A percentile compares a stretch with the other conserved stretches of the same genome.
Conservation (phyloP, 805 yeast species). For the Sugiyamaella qingdaonensis region DNA sequence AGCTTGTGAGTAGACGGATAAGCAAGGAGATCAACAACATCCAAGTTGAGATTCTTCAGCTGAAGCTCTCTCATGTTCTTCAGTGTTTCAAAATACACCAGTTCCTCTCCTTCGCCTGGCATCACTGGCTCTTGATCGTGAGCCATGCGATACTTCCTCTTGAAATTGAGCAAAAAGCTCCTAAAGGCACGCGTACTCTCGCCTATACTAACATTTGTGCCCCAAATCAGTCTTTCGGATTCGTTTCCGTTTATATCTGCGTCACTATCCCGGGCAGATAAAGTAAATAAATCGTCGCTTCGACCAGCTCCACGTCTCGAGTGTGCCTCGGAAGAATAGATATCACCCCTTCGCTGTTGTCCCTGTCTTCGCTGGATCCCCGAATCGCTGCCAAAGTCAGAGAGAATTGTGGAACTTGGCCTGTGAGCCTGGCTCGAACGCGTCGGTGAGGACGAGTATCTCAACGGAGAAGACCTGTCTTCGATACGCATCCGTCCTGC, state of each 20-base stretch:
- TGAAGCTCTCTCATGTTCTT: conserved; percentile 75
- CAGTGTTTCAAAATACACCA: conserved; percentile 69
- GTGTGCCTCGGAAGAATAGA: conserved; percentile 66
- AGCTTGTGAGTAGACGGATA: conserved; percentile 72
- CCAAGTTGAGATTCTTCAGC: conserved; percentile 77
- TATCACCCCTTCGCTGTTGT: conserved; percentile 65
- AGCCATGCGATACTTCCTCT: conserved; percentile 57
- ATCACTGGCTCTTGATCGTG: conserved; percentile 32
- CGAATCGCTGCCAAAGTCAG: conserved; percentile 19
- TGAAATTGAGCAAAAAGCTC: conserved; percentile 79
- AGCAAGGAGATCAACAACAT: conserved; percentile 72
- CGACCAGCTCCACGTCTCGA: conserved; percentile 51
- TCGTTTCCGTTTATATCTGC: conserved; percentile 48
- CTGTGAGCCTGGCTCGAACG: conserved; percentile 12
- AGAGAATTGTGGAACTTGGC: conserved; percentile 18
- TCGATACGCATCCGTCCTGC: conserved; percentile 15
- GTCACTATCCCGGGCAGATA: conserved; percentile 8
- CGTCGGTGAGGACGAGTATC: conserved; percentile 39
- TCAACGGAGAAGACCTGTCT: conserved; percentile 43
- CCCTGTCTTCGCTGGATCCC: conserved; percentile 31
- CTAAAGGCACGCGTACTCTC: conserved; percentile 80
- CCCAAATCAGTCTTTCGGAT: conserved; percentile 94
- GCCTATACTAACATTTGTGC: conserved; percentile 90
- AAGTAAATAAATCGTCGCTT: conserved; percentile 30
- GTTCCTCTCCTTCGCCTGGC: conserved; percentile 60